Conservation (phyloP, 1,284 basidiomycete species). For the Prillingera fragicola region DNA sequence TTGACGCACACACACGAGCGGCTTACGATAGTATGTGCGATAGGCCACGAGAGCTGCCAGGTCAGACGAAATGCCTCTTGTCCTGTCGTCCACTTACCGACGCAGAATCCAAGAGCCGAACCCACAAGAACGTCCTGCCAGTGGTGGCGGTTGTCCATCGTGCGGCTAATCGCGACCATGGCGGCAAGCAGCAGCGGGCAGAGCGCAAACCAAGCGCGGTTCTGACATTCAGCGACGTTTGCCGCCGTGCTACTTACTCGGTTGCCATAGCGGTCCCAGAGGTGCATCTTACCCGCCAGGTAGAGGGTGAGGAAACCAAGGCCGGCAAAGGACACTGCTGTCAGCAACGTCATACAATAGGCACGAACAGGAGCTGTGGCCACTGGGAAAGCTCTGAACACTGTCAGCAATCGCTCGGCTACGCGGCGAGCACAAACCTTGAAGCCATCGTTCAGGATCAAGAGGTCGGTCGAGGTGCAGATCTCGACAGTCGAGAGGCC, state of each 20-base stretch:
- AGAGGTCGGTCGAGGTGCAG: constrained; percentile 65
- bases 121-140: constrained; percentile 86
- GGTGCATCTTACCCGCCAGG: constrained; percentile 81
- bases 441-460: constrained; percentile 73
- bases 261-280: constrained; percentile 77
- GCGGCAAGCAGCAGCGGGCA: constrained; percentile 71
- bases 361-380: constrained; percentile 56
- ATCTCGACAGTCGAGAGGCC: constrained; percentile 69
- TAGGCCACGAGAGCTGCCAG: constrained; percentile 65
- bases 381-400: constrained; percentile 73
- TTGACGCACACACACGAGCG: constrained; percentile 45
- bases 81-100: constrained; percentile 66
- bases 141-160: constrained; percentile 83
- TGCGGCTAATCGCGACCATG: constrained; percentile 84
- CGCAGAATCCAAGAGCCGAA: constrained; percentile 63
- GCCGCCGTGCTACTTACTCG: constrained; percentile 52
- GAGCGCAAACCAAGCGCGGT: constrained; percentile 77
- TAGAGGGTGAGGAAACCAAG: constrained; percentile 85
- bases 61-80: constrained; percentile 5
- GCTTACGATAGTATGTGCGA: constrained; percentile 53
- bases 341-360: constrained; percentile 1
- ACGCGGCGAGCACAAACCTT: constrained; percentile 49
- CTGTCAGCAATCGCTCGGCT: background rate
- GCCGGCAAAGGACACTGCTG: constrained; percentile 79
- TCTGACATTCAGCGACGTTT: constrained; percentile 48